These are phyloP conservation scores for Nothopassalora personata DNA, from an alignment of 2,329 filamentous ascomycete species.

Conservation along the genomic window DNA sequence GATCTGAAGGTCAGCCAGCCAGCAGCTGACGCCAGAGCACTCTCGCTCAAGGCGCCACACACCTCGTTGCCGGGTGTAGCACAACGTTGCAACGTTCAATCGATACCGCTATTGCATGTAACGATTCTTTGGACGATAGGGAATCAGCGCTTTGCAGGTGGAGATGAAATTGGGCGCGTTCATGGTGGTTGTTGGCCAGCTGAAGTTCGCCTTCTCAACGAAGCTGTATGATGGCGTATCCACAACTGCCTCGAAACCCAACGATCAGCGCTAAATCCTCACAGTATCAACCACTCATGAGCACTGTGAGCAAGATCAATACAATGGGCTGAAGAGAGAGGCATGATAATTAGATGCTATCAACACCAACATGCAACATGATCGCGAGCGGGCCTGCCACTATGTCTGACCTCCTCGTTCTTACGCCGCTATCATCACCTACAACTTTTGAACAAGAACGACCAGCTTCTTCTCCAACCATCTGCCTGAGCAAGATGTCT, in stretches of 20 bases:
- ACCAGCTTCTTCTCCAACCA: background rate
- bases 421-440: background rate
- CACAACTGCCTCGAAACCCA: too few relatives aligned
- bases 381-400: too few relatives aligned
- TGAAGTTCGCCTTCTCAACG: background rate
- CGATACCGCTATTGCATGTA: background rate
- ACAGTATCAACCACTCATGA: too few relatives aligned
- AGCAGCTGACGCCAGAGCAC: background rate
- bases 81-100: background rate
- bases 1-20: background rate
- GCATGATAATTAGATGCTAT: background rate
- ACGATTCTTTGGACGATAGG: background rate
- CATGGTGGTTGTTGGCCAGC: background rate
- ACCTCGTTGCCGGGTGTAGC: background rate
- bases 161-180: background rate
- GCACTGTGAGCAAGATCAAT: background rate
- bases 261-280: too few relatives aligned
- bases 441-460: background rate
- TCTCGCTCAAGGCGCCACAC: background rate
- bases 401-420: background rate
- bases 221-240: background rate
- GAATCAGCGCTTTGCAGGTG: background rate
- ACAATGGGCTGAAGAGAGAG: background rate
- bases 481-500: background rate
- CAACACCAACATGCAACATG: background rate